These are phyloP conservation scores for Lasiosphaeria miniovina DNA, from an alignment of 495 filamentous ascomycete species.

Conservation along the genomic window DNA sequence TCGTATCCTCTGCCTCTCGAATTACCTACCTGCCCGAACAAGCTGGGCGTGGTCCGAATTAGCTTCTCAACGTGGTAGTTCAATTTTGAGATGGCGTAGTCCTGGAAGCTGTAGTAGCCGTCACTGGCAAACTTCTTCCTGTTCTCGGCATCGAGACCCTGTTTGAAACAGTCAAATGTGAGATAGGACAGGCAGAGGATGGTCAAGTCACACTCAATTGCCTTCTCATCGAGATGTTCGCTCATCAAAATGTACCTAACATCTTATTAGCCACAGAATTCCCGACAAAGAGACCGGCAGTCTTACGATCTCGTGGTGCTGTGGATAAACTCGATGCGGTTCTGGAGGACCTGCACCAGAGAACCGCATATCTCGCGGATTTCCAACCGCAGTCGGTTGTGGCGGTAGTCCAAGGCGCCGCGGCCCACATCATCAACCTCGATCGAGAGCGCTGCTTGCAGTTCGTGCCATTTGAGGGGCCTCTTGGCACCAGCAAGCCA, in stretches of 20 bases:
- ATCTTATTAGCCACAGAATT: not conserved
- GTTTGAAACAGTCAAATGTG: slow-evolving; percentile 31
- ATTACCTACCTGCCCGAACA: slow-evolving; percentile 4
- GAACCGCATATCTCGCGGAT: slow-evolving; percentile 45
- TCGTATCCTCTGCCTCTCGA: not conserved
- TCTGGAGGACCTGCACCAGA: slow-evolving; percentile 34
- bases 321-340: slow-evolving; percentile 24
- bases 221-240: slow-evolving; percentile 25
- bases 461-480: slow-evolving; percentile 46
- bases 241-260: slow-evolving; percentile 18
- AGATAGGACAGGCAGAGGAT: slow-evolving; percentile 39
- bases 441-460: slow-evolving; percentile 43
- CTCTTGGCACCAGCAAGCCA: slow-evolving; percentile 45
- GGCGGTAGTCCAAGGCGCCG: slow-evolving; percentile 23
- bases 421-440: slow-evolving; percentile 13
- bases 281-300: not conserved
- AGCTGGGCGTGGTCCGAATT: not conserved
- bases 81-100: slow-evolving; percentile 42
- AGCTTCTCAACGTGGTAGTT: slow-evolving; percentile 30
- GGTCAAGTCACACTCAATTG: slow-evolving; percentile 36
- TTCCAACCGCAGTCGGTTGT: slow-evolving; percentile 28
- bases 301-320: slow-evolving; percentile 22
- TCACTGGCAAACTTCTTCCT: slow-evolving; percentile 17
- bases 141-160: slow-evolving; percentile 16
- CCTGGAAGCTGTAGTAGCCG: slow-evolving; percentile 38